Conservation (phyloP, 352 stramenopile species). For the Phytopythium mirpurense region DNA sequence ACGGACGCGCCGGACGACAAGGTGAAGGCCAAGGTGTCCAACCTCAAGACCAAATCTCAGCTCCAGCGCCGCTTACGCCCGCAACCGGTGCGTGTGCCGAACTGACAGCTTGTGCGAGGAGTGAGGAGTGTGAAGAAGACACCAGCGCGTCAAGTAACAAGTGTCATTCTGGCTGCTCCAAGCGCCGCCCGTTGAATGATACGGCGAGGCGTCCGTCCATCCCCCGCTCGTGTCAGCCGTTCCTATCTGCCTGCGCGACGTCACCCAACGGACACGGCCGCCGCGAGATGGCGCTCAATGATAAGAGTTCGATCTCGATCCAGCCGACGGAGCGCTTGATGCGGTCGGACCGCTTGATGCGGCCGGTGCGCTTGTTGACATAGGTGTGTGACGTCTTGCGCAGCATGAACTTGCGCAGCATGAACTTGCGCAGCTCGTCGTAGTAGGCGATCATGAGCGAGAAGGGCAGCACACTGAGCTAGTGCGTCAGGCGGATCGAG, state of each 20-base stretch:
- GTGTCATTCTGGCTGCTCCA: too few relatives aligned
- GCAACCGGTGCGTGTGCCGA: neutral
- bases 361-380: constrained; percentile 43
- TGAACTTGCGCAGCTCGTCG: constrained; percentile 86
- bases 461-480: constrained; percentile 83
- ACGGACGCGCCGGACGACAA: constrained; percentile 1
- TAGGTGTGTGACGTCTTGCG: constrained; percentile 55
- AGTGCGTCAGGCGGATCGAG: constrained; percentile 73
- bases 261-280: too few relatives aligned
- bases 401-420: constrained; percentile 84
- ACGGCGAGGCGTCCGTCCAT: too few relatives aligned
- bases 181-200: too few relatives aligned
- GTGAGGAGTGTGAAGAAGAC: too few relatives aligned
- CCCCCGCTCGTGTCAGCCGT: too few relatives aligned
- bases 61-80: neutral
- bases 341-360: constrained; percentile 48
- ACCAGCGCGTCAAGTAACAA: too few relatives aligned
- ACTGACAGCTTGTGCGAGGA: too few relatives aligned
- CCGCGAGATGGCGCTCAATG: too few relatives aligned
- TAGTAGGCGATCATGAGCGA: constrained; percentile 78
- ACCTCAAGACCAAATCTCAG: constrained; percentile 4
- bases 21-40: constrained; percentile 6
- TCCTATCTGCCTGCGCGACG: too few relatives aligned
- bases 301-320: constrained; percentile 84
- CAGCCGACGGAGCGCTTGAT: constrained; percentile 55